Base-by-base conservation (phyloP, 768 basidiomycete genomes). In the Tricholoma matsutake region DNA sequence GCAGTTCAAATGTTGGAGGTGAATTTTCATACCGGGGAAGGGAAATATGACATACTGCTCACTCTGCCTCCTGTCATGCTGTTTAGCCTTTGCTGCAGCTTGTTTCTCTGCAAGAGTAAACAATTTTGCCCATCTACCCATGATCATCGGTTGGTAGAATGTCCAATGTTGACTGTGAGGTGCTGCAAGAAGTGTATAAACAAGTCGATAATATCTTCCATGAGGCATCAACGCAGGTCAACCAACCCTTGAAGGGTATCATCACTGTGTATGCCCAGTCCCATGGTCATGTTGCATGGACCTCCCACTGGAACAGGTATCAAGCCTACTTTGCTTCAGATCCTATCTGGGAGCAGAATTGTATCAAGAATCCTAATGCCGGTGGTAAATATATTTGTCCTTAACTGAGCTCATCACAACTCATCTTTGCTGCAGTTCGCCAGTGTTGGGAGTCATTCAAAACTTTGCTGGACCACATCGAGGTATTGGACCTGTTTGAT, bases 31-130 rank as follows among this genome's bases (percentile, higher is more conserved):
- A 37, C 9, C n/a, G 34, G 18, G 37, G 54, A 18, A 18, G 28
- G 39, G 39, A 25, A n/a, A n/a, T n/a, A n/a, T n/a, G 34, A 56
- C 35, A 37, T 56, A 56, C 54, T 56, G 54, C 25, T 35, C 35
- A 37, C 35, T 25, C 39, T 56, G 54, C 54, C n/a, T n/a, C n/a
- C n/a, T 37, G 6, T 18, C 39, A 39, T 25, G 22, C 16, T 56
- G 54, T 35, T n/a, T 10, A 28, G 22, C 34, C 16, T 41, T 56
- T 37, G 54, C 20, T 13, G 54, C 54, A 41, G 54, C 13, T 28
- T 8, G 22, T 37, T 20, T 4, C 25, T 56, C 35, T 4, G 16
- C n/a, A n/a, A n/a, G n/a, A n/a, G n/a, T n/a, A n/a, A n/a, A n/a
- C n/a, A n/a, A n/a, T n/a, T n/a, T n/a, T n/a, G n/a, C n/a, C n/a